These are phyloP conservation scores for Comarum palustre DNA, from an alignment of 306 rosid genomes.

Conservation along the genomic window DNA sequence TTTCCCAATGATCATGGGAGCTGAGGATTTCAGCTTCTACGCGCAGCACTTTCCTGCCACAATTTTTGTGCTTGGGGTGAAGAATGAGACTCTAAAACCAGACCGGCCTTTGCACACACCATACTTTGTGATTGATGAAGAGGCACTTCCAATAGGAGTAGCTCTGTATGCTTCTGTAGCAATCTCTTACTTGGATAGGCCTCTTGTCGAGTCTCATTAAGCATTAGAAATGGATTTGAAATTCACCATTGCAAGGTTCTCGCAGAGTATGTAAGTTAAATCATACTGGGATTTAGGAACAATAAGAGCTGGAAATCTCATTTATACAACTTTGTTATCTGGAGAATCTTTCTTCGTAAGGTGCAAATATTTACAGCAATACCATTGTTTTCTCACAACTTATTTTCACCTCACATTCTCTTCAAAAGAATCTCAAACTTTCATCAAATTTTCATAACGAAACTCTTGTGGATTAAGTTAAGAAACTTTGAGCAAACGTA, in stretches of 20 bases:
- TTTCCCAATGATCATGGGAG: conserved; percentile 32
- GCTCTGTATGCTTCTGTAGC: conserved; percentile 53
- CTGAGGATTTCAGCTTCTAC: conserved; percentile 57
- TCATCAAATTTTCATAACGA: neutral
- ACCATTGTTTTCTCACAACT: neutral
- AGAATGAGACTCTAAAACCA: conserved; percentile 34
- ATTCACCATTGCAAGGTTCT: neutral
- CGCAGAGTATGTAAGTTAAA: neutral
- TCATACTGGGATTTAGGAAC: neutral
- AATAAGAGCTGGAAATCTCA: neutral
- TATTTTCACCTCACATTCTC: neutral
- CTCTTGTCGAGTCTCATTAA: neutral
- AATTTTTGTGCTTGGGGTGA: conserved; percentile 35
- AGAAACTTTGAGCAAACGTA: neutral
- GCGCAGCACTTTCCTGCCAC: conserved; percentile 37
- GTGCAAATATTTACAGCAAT: neutral
- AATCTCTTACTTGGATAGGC: conserved; percentile 38
- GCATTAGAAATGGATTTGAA: neutral
- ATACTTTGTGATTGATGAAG: conserved; percentile 40
- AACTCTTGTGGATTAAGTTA: neutral
- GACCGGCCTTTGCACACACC: conserved; percentile 36
- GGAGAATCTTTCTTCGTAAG: neutral
- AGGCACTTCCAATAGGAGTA: conserved; percentile 50
- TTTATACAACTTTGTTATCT: neutral
- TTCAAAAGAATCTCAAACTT: neutral